These are phyloP conservation scores for Coleophoma cylindrospora DNA, from an alignment of 2,329 filamentous ascomycete species.

Conservation along the genomic window DNA sequence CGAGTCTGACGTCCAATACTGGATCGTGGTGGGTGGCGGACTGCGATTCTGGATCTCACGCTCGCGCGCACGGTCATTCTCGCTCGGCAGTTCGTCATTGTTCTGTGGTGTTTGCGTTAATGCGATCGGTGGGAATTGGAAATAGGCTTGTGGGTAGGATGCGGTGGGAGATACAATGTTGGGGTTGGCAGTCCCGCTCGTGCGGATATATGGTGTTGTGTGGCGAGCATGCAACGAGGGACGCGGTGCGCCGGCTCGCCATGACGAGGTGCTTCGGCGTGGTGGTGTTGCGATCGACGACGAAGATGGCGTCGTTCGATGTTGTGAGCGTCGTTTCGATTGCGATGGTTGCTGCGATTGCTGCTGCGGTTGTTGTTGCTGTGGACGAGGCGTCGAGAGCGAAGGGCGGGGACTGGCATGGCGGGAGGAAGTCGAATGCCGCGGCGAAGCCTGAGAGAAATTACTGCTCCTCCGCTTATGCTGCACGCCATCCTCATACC, in stretches of 20 bases:
- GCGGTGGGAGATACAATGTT: background rate
- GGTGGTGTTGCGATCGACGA: slow-evolving; percentile 1
- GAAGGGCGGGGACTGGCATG: slow-evolving; percentile 10
- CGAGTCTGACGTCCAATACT: slow-evolving; percentile 63
- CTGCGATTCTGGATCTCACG: slow-evolving; percentile 12
- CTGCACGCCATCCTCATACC: slow-evolving; percentile 14
- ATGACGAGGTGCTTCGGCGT: slow-evolving; percentile 1
- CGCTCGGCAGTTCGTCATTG: background rate
- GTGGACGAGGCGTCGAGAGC: slow-evolving; percentile 3
- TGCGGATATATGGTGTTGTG: slow-evolving; percentile 5
- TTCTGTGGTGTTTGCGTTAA: slow-evolving; percentile 3
- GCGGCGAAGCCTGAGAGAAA: background rate
- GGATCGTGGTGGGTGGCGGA: slow-evolving; percentile 52
- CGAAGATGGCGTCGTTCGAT: slow-evolving; percentile 13
- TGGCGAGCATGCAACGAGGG: slow-evolving; percentile 3
- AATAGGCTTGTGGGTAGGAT: slow-evolving; percentile 11
- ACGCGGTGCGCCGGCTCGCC: slow-evolving; percentile 1
- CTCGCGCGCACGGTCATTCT: slow-evolving; percentile 30
- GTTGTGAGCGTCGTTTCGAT: slow-evolving; percentile 9
- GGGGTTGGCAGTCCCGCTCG: background rate
- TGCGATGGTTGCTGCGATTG: background rate
- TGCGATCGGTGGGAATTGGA: slow-evolving; percentile 23
- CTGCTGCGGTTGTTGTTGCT: slow-evolving; percentile 1
- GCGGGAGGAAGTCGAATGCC: background rate
- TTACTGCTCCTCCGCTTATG: background rate